Base-by-base conservation (phyloP, 1,139 yeast genomes). In the Zhuliangozyma blackwelliae region DNA sequence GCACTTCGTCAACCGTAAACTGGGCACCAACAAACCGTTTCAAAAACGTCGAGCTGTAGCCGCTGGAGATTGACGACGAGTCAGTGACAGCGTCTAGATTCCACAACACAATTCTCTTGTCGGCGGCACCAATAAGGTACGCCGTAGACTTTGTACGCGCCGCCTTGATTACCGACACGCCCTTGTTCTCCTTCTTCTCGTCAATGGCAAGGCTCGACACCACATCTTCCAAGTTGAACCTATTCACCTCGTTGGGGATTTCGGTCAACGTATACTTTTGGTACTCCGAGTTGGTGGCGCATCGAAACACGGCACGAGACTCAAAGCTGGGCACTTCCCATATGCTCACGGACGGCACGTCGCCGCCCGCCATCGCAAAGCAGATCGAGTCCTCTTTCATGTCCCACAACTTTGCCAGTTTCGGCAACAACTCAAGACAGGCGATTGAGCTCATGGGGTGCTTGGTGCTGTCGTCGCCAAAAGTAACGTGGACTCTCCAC, bases 291-390 rank as follows among this genome's bases (percentile, higher is more conserved):
- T 3, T 7, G 9, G 10, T 9, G 23, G 29, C 30, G 12, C 36
- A 25, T 25, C 28, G 59, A 28, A 74, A 63, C 0, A 83, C 72
- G 47, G 77, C 79, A 29, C 75, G 66, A 47, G 95, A 86, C 36
- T 75, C 78, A 31, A 78, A 63, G 25, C 72, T 68, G 13, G 87
- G 80, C 9, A 87, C 64, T 52, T 86, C 94, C 95, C 96, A 87
- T 0, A 87, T 68, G 0, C 85, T 72, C 8, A 83, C 68, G 23
- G 9, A 7, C 3, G 23, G 9, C 3, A 9, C 23, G 10, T 22
- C 23, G 23, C 10, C 10, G 45, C 82, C 83, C 7, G 69, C 71
- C 41, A 50, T 35, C 8, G 46, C 48, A 35, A 50, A 44, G 16
- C 39, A 35, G 20, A 29, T 11, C 23, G 26, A n/a, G n/a, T 26